Base-by-base conservation (phyloP, 164 flowering plant species). In the Tetrastigma voinierianum region DNA sequence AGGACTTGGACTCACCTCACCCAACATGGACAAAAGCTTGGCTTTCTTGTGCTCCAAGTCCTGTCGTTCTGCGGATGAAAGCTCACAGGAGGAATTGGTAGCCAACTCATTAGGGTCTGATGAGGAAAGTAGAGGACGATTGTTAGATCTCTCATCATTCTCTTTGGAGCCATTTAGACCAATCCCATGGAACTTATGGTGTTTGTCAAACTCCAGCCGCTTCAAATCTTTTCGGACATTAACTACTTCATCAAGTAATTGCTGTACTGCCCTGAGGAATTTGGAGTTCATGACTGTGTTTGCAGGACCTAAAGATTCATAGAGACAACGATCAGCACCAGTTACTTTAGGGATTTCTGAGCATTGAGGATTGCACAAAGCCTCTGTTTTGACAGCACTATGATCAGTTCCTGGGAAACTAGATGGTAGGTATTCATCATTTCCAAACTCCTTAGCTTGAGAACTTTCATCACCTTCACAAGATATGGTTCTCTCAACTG, bases 231-330 rank as follows among this genome's bases (percentile, higher is more conserved):
- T 81, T 43, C 75, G 76, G 52, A 94, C 86, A 76, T 74, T 87
- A 66, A 89, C 95, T 16, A 88, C 84, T 76, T 94, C 98, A 70
- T 91, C 93, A 51, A 94, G 96, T 65, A 94, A 73, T 59, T 85
- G 84, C 59, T 89, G 96, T 40, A 88, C 85, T 11, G 87, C 88
- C 76, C 81, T 86, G 25, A 91, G 81, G 77, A 86, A 91, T 59
- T 76, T 87, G 21, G 96, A 87, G 69, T 82, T 83, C 16, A 79
- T 70, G 54, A 78, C 76, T 9, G 71, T 67, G 66, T 72, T 77
- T 17, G 81, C 57, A 64, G 67, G 49, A 11, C 76, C 76, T 1
- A 77, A 59, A 18, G 72, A 11, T 17, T 72, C 89, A 71, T 67
- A 81, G 15, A 61, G 75, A 69, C 71, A 44, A 10, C 59, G 56